Conservation (phyloP, 495 filamentous ascomycete species). For the Podospora tetraspora region DNA sequence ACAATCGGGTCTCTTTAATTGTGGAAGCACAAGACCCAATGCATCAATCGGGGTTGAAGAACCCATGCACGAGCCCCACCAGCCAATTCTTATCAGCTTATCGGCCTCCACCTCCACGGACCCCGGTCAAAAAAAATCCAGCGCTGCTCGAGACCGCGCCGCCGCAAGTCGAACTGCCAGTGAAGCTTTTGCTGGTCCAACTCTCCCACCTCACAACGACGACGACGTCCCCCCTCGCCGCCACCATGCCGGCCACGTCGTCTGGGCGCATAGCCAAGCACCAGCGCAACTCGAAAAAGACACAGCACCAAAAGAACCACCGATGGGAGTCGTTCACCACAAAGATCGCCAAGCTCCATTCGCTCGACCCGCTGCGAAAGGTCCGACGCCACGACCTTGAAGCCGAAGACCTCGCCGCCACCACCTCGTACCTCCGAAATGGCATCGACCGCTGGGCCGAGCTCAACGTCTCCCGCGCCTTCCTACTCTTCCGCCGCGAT, state of each 20-base stretch:
- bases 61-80: not conserved
- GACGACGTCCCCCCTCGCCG: constrained; percentile 11
- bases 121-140: constrained; percentile 29
- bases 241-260: constrained; percentile 49
- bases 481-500: constrained; percentile 66
- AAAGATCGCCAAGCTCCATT: constrained; percentile 85
- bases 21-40: not conserved
- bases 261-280: constrained; percentile 62
- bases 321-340: constrained; percentile 87
- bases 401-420: constrained; percentile 60
- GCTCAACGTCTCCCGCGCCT: constrained; percentile 77
- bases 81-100: constrained; percentile 31
- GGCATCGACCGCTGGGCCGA: constrained; percentile 85
- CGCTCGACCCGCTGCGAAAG: constrained; percentile 81
- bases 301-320: constrained; percentile 71
- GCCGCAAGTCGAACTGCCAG: constrained; percentile 1
- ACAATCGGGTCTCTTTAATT: not conserved
- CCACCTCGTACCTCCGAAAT: constrained; percentile 73
- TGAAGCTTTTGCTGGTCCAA: constrained; percentile 8
- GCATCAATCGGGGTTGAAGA: not conserved
- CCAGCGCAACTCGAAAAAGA: constrained; percentile 60
- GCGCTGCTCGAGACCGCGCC: not conserved
- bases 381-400: constrained; percentile 78
- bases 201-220: constrained; percentile 6
- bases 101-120: constrained; percentile 19